These are phyloP conservation scores for Tuber magnatum DNA, from an alignment of 495 filamentous ascomycete species.

Conservation along the genomic window DNA sequence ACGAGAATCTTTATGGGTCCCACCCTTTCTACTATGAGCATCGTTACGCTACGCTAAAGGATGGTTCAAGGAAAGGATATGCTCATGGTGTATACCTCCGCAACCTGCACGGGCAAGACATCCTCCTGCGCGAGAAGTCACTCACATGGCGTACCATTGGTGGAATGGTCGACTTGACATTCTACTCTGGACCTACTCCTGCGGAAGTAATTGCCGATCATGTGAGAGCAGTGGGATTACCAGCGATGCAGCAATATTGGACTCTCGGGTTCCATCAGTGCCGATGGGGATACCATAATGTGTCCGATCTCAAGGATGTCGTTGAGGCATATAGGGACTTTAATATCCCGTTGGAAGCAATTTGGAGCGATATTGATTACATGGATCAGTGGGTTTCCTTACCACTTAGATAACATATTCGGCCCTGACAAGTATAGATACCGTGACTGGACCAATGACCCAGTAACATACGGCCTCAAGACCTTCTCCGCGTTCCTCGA, in stretches of 20 bases:
- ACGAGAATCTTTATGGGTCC: conserved; percentile 70
- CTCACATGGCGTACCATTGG: conserved; percentile 79
- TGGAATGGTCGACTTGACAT: conserved; percentile 85
- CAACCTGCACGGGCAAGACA: conserved; percentile 79
- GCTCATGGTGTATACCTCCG: conserved; percentile 82
- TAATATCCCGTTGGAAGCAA: conserved; percentile 72
- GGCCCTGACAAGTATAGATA: conserved; percentile 3
- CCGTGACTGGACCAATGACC: not conserved
- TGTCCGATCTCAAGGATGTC: conserved; percentile 68
- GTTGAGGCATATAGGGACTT: conserved; percentile 71
- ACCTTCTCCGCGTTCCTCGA: conserved; percentile 49
- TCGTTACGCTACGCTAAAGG: conserved; percentile 43
- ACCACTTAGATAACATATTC: conserved; percentile 37
- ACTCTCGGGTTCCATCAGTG: conserved; percentile 78
- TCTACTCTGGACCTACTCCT: conserved; percentile 66
- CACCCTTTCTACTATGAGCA: conserved; percentile 84
- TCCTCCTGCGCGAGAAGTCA: conserved; percentile 69
- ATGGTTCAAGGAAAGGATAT: conserved; percentile 42
- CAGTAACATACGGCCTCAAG: not conserved
- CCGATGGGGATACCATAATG: conserved; percentile 70
- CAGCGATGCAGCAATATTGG: conserved; percentile 81
- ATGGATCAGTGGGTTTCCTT: conserved; percentile 57
- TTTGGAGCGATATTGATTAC: conserved; percentile 85
- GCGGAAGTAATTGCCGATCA: conserved; percentile 69
- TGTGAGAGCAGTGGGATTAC: conserved; percentile 58